These are phyloP conservation scores for Alternaria incomplexa DNA, from an alignment of 2,329 filamentous ascomycete species.

Conservation along the genomic window DNA sequence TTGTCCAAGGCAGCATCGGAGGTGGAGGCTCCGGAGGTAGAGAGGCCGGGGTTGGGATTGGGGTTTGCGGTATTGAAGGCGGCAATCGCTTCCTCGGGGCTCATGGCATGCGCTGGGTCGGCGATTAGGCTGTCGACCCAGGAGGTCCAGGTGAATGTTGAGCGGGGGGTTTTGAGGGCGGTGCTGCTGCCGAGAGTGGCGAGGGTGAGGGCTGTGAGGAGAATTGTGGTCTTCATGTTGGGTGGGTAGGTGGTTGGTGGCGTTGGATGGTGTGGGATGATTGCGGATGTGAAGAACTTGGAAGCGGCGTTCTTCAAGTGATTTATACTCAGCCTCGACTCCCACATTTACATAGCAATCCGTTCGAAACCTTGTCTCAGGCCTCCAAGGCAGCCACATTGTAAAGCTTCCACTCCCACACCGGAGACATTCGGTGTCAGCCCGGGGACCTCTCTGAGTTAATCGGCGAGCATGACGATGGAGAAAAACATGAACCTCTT, in stretches of 20 bases:
- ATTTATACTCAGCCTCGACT: not conserved
- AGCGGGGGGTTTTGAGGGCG: not conserved
- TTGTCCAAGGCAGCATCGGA: too few relatives aligned
- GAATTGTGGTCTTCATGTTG: not conserved
- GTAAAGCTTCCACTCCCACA: not conserved
- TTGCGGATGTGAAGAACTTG: not conserved
- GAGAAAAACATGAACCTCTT: not conserved
- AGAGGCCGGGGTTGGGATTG: not conserved
- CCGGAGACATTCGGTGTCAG: not conserved
- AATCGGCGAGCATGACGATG: not conserved
- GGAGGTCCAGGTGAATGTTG: slow-evolving; percentile 5
- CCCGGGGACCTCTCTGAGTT: not conserved
- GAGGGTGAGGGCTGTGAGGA: slow-evolving; percentile 3
- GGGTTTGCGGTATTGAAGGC: not conserved
- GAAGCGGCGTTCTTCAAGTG: not conserved
- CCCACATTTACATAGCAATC: too few relatives aligned
- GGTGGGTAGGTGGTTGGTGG: not conserved
- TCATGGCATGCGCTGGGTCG: not conserved
- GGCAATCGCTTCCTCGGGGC: not conserved
- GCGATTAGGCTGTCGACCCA: slow-evolving; percentile 8
- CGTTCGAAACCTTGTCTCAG: not conserved
- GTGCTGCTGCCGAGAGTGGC: not conserved
- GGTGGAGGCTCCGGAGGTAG: too few relatives aligned
- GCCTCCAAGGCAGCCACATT: not conserved
- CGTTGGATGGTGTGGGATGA: not conserved